Conservation (phyloP, 805 yeast species). For the Priceomyces fermenticarens region DNA sequence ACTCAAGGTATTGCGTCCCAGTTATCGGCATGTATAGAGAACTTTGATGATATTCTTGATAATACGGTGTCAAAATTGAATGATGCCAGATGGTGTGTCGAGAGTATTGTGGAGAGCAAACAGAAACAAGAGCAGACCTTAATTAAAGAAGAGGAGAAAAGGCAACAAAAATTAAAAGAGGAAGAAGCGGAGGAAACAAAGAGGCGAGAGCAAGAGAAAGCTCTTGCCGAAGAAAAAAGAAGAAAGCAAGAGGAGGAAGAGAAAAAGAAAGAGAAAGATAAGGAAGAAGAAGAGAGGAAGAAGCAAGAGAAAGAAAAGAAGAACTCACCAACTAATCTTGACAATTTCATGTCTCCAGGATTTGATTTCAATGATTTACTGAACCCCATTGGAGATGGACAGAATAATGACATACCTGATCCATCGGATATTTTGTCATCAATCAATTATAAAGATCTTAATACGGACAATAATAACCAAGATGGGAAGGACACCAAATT, state of each 20-base stretch:
- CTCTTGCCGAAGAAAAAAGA: slow-evolving; percentile 11
- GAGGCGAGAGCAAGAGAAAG: slow-evolving; percentile 15
- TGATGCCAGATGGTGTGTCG: slow-evolving; percentile 44
- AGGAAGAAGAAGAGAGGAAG: slow-evolving; percentile 8
- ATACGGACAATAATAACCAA: slow-evolving; percentile 3
- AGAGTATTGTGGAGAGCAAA: slow-evolving; percentile 38
- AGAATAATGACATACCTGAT: slow-evolving; percentile 22
- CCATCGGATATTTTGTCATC: slow-evolving; percentile 31
- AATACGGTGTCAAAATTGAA: slow-evolving; percentile 40
- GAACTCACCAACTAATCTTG: slow-evolving; percentile 7
- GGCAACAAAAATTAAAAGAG: slow-evolving; percentile 18
- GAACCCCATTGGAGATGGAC: slow-evolving; percentile 3
- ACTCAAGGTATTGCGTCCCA: slow-evolving; percentile 35
- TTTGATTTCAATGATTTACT: slow-evolving; percentile 25
- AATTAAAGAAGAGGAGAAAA: slow-evolving; percentile 32
- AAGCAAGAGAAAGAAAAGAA: slow-evolving; percentile 8
- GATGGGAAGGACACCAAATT: slow-evolving; percentile 5
- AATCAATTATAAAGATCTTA: slow-evolving; percentile 16
- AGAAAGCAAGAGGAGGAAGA: slow-evolving; percentile 17
- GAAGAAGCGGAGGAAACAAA: slow-evolving; percentile 14
- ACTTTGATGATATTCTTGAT: slow-evolving; percentile 42
- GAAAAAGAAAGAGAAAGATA: slow-evolving; percentile 8
- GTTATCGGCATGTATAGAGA: slow-evolving; percentile 29
- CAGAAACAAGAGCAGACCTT: slow-evolving; percentile 41
- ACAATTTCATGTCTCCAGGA: slow-evolving; percentile 20